A percentile compares a stretch with the other conserved stretches of the same genome.
Conservation (phyloP, 257 asterid genomes). For the Fraxinus anomala region DNA sequence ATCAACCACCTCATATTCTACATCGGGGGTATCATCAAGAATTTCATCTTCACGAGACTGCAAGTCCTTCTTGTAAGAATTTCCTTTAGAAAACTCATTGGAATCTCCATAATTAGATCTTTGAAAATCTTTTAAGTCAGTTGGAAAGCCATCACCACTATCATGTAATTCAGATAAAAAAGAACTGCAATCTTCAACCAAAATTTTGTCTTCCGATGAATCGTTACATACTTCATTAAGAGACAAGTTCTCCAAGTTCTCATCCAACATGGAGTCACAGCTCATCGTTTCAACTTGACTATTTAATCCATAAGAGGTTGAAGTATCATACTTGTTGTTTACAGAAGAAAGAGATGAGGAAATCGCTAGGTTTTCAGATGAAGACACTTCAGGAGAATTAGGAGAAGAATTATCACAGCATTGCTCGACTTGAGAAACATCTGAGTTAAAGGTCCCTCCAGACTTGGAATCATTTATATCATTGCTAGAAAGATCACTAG, state of each 20-base stretch:
- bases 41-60: constrained; percentile 31
- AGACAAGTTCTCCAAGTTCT: constrained; percentile 45
- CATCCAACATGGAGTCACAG: constrained; percentile 38
- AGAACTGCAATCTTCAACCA: constrained; percentile 40
- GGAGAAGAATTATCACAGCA: constrained; percentile 19
- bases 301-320: constrained; percentile 22
- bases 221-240: constrained; percentile 41
- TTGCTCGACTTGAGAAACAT: constrained; percentile 27
- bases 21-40: constrained; percentile 28
- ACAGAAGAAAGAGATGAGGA: constrained; percentile 32
- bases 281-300: constrained; percentile 24
- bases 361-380: constrained; percentile 22
- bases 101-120: constrained; percentile 21
- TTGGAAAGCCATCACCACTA: constrained; percentile 39
- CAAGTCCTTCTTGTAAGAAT: constrained; percentile 27
- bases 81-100: constrained; percentile 22
- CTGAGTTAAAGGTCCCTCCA: constrained; percentile 21
- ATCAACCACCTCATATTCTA: constrained; percentile 30
- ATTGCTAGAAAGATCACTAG: constrained; percentile 31
- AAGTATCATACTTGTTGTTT: constrained; percentile 24
- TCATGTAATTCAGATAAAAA: constrained; percentile 52
- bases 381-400: constrained; percentile 25
- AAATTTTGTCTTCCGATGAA: constrained; percentile 27
- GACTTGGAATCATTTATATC: constrained; percentile 19
- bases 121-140: constrained; percentile 31